These are phyloP conservation scores for Penicillium sp. DNA, from an alignment of 2,329 filamentous ascomycete genomes.

Conservation along the genomic window DNA sequence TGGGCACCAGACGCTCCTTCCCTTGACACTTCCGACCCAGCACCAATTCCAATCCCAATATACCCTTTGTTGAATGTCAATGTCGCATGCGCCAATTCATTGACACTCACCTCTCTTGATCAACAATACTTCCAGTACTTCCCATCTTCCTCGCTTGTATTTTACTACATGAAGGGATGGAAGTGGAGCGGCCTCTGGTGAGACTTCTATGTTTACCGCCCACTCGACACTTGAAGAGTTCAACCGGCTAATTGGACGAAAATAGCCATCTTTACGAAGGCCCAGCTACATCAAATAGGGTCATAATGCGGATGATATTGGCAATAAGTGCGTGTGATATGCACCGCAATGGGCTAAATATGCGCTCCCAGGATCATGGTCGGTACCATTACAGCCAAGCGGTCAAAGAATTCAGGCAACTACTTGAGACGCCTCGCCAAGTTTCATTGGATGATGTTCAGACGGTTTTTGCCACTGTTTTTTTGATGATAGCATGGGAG, in stretches of 20 bases:
- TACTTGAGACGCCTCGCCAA: slow-evolving; percentile 29
- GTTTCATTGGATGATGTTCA: slow-evolving; percentile 32
- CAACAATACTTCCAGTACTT: slow-evolving; percentile 37
- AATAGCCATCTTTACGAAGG: slow-evolving; percentile 32
- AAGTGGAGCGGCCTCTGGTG: slow-evolving; percentile 38
- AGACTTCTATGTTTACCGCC: not conserved
- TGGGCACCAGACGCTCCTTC: slow-evolving; percentile 16
- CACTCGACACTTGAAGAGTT: not conserved
- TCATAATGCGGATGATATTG: slow-evolving; percentile 43
- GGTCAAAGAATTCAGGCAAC: slow-evolving; percentile 38
- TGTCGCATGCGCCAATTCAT: slow-evolving; percentile 33
- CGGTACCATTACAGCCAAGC: slow-evolving; percentile 37
- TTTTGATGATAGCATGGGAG: slow-evolving; percentile 37
- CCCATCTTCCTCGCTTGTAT: slow-evolving; percentile 33
- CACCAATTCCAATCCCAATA: slow-evolving; percentile 23
- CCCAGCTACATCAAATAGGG: slow-evolving; percentile 34
- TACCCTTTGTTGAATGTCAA: slow-evolving; percentile 24
- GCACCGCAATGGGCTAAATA: slow-evolving; percentile 32
- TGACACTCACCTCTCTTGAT: slow-evolving; percentile 35
- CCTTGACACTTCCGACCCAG: slow-evolving; percentile 16
- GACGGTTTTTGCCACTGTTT: slow-evolving; percentile 38
- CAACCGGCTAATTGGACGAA: not conserved
- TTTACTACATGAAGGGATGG: slow-evolving; percentile 40
- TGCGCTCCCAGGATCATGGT: slow-evolving; percentile 29
- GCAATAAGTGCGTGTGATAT: slow-evolving; percentile 39